Evolutionary conservation across 1,139 yeast genomes (phyloP), one percentile per base, ranked within the genome.

Genomic region (Hyphopichia pseudoburtonii): DNA sequence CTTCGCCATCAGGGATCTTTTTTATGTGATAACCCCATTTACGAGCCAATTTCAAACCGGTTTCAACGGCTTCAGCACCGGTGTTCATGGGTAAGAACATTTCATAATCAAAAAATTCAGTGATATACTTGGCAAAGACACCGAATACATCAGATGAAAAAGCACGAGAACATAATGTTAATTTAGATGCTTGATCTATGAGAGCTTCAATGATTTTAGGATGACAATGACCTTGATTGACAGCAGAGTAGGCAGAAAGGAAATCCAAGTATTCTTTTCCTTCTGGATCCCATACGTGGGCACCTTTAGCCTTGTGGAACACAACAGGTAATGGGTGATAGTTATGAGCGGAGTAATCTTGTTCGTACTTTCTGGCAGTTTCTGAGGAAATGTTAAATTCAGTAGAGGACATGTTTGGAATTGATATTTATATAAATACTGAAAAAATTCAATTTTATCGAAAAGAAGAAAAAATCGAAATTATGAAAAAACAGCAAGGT

Each of bases 31-130:
- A 90, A 40, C 97, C 97, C 97, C 97, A 90, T 70, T 92, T 82
- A 76, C 98, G 82, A 37, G 97, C 97, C 49, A 90, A 72, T 66
- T 90, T 90, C 61, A 92, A 73, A 27, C 86, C 96, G 32, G 97
- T 88, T 68, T 90, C 98, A 34, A 90, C 98, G 10, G 98, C 98
- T 66, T 90, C 97, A 21, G 97, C 97, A 58, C 98, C 98, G 8
- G 97, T 90, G 71, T 90, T 90, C 97, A 90, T 90, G 49, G 98
- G 98, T 61, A 90, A 73, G 7, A 90, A 92, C 86, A 82, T 83
- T 56, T 90, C 98, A 64, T 87, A 90, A 57, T 82, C 78, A 69
- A 92, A 90, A 60, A 70, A 90, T 60, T 89, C 95, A 39, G 97
- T 88, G 44, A 89, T 73, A 57, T 78, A 92, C 63, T 89, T 87